Base-by-base conservation (phyloP, 202 grass and related monocot genomes). In the Digitaria exilis region DNA sequence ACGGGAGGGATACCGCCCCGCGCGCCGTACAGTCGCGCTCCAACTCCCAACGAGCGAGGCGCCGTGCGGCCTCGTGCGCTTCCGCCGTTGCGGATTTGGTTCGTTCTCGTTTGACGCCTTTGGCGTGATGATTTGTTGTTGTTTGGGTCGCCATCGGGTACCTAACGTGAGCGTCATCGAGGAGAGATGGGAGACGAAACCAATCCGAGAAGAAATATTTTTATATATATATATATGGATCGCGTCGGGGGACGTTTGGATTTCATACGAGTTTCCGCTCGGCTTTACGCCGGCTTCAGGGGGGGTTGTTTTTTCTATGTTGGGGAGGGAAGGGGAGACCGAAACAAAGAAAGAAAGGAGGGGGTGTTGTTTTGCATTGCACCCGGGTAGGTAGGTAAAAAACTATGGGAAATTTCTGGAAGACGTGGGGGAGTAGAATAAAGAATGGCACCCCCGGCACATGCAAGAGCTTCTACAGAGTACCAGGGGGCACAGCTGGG, bases 401-500 rank as follows among this genome's bases (percentile, higher is more conserved):
- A 81, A 44, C 30, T 48, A 29, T 54, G 26, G 31, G 55, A 81
- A 65, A 63, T 25, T 39, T 89, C 87, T 56, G 3, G 87, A 89
- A 71, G 51, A 4, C 7, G 16, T 14, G 12, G 29, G 3, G 8
- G 66, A 62, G 65, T 87, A 76, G 45, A 60, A 43, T 59, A 80
- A 25, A 65, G 2, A 13, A 60, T 31, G 60, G 28, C 26, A 19
- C 65, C 16, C 4, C 1, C 21, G 85, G 45, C 65, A 87, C 72
- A 82, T 87, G 85, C 79, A 13, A 75, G 85, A 67, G 85, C 55
- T 56, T 80, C 84, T 65, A 73, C 75, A 79, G 9, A 75, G 49
- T 58, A 60, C 71, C 24, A 19, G 68, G 0, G 0, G 48, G 43
- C 15, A 45, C 71, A 77, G 79, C 72, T 87, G 54, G 85, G 2